phyloP scores from a whole-genome alignment of 495 filamentous ascomycete genomes.

The Neurospora sublineolata region DNA sequence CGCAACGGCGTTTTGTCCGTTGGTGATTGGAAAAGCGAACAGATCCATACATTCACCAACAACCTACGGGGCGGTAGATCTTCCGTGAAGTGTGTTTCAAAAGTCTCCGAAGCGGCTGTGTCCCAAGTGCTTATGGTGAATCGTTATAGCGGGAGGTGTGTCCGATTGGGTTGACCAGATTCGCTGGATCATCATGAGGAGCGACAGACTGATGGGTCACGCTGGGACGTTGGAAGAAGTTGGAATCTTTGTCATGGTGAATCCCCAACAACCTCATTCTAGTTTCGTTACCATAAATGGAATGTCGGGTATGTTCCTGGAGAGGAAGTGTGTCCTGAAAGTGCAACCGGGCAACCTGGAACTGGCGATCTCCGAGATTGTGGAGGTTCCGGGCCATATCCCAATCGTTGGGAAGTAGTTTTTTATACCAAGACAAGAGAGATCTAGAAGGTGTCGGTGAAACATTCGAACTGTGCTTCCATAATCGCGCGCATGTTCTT shows the following conservation, averaged over 20 bases:
- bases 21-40: not conserved
- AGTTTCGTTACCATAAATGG: not conserved
- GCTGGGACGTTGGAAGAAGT: not conserved
- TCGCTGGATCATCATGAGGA: not conserved
- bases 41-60: not conserved
- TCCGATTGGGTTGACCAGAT: not conserved
- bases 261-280: not conserved
- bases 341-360: not conserved
- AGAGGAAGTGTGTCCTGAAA: not conserved
- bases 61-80: not conserved
- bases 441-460: not conserved
- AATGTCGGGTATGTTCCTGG: not conserved
- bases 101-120: not conserved
- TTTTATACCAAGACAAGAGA: not conserved
- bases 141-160: not conserved
- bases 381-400: not conserved
- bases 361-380: not conserved
- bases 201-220: not conserved
- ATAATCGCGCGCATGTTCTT: not conserved
- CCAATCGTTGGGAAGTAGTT: not conserved
- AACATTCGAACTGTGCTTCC: not conserved
- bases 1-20: not conserved
- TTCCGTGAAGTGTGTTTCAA: not conserved
- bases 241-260: not conserved
- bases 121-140: not conserved